Base-by-base conservation (phyloP, 139 green algal genomes). In the Chlamydomonas eustigma region DNA sequence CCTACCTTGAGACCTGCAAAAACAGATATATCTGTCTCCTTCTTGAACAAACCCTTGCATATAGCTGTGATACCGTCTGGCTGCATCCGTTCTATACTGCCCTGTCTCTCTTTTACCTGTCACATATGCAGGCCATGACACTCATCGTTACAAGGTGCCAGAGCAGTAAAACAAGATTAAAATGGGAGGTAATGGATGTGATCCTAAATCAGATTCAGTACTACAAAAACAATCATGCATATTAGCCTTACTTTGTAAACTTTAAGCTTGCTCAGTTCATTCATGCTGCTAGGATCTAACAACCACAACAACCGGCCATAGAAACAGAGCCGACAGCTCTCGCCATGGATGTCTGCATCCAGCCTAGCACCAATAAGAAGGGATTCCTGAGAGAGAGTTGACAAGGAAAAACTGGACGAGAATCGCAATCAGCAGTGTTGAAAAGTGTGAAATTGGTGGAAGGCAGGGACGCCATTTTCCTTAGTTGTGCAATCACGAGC, bases 31-130 rank as follows among this genome's bases (percentile, higher is more conserved):
- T 98, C 92, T 4, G 91, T 97, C 32, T 98, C 95, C 74, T 96
- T 97, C 75, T 97, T 96, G 76, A 98, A 97, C 76, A 99, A 87
- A 4, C 88, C 85, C 32, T 84, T 84, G 72, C 92, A 92, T 30
- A 98, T 87, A 6, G 90, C 92, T 4, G 83, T 92, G 32, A 63
- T 64, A 24, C 86, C 85, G 50, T 94, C 90, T 1, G 86, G 71
- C 25, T 87, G 75, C 6, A 97, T 64, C 0, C 92, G 84, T 73
- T 97, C 89, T 12, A 98, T 88, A 3, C 74, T 50, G 4, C 94
- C 94, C 4, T 86, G 50, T 5, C 86, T 69, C 71, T 86, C 76
- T 84, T 98, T 98, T 2, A 82, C 31, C 80, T 89, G 76, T 74
- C 12, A 6, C 18, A 71, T 25, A 71, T 71, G 24, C 18, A 18